A percentile compares a stretch with the other conserved stretches of the same genome.
These are phyloP conservation scores for Aphanoascus verrucosus DNA, from an alignment of 2,329 filamentous ascomycete species.

Conservation along the genomic window DNA sequence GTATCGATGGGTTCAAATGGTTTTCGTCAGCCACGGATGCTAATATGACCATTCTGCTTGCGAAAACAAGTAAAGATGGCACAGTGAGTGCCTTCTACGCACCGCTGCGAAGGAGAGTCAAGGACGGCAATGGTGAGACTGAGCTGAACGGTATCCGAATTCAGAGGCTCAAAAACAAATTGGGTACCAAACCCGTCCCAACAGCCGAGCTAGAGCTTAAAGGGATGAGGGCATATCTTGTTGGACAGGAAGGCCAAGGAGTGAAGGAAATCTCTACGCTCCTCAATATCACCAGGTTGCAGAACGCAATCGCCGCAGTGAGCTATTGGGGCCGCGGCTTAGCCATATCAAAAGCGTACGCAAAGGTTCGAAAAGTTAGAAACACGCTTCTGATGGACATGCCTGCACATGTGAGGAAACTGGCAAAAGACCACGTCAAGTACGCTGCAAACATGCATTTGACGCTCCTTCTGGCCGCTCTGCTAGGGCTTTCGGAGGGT, in stretches of 20 bases:
- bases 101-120: slow-evolving; percentile 43
- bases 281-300: slow-evolving; percentile 51
- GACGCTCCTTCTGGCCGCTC: slow-evolving; percentile 27
- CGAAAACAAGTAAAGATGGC: slow-evolving; percentile 42
- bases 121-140: slow-evolving; percentile 14
- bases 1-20: slow-evolving; percentile 58
- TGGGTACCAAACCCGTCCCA: slow-evolving; percentile 58
- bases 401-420: slow-evolving; percentile 32
- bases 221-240: slow-evolving; percentile 53
- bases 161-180: slow-evolving; percentile 60
- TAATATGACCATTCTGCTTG: slow-evolving; percentile 54
- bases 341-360: slow-evolving; percentile 34
- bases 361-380: slow-evolving; percentile 29
- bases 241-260: slow-evolving; percentile 57
- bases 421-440: slow-evolving; percentile 32
- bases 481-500: slow-evolving; percentile 28
- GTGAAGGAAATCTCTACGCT: slow-evolving; percentile 58
- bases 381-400: slow-evolving; percentile 31
- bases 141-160: slow-evolving; percentile 58
- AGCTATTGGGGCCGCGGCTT: slow-evolving; percentile 32
- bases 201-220: slow-evolving; percentile 61
- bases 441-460: slow-evolving; percentile 31
- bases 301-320: slow-evolving; percentile 33
- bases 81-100: slow-evolving; percentile 53
- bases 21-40: slow-evolving; percentile 56